A percentile compares a stretch with the other conserved stretches of the same genome.
Evolutionary conservation across 2,329 filamentous ascomycete species (phyloP).

Genomic region (Blastomyces parvus): DNA sequence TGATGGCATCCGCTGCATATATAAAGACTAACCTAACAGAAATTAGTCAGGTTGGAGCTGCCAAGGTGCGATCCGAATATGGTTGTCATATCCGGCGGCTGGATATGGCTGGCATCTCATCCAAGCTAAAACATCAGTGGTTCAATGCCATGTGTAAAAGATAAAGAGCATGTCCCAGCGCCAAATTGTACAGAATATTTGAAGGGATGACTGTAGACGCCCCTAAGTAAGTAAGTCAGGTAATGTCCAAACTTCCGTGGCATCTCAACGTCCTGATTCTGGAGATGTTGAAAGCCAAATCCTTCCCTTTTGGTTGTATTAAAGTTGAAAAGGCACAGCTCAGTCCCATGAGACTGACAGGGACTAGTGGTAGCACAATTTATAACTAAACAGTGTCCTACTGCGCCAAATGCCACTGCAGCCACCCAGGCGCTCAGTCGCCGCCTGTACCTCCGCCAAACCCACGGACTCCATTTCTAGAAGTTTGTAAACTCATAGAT

Average conservation of each 20-base stretch:
- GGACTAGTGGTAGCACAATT: no score
- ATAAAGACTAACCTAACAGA: background rate
- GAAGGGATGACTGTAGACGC: background rate
- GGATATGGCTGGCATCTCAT: background rate
- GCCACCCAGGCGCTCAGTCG: no score
- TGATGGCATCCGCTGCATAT: background rate
- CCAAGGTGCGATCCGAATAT: background rate
- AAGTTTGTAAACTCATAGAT: background rate
- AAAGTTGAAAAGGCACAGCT: background rate
- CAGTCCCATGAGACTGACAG: background rate
- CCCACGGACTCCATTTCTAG: background rate
- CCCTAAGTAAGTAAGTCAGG: background rate
- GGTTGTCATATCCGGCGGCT: constrained; percentile 1
- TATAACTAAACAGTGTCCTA: no score
- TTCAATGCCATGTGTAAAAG: background rate
- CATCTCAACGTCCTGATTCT: background rate
- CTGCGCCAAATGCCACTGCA: background rate
- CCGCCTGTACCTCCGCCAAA: no score
- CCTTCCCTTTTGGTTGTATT: no score
- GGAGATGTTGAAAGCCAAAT: no score
- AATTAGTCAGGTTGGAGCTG: background rate
- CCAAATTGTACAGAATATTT: background rate
- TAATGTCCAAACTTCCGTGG: background rate
- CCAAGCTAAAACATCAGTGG: background rate
- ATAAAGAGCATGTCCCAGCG: background rate